A percentile compares a stretch with the other conserved stretches of the same genome.
Conservation (phyloP, 805 yeast genomes). For the Wickerhamomyces queroliae region DNA sequence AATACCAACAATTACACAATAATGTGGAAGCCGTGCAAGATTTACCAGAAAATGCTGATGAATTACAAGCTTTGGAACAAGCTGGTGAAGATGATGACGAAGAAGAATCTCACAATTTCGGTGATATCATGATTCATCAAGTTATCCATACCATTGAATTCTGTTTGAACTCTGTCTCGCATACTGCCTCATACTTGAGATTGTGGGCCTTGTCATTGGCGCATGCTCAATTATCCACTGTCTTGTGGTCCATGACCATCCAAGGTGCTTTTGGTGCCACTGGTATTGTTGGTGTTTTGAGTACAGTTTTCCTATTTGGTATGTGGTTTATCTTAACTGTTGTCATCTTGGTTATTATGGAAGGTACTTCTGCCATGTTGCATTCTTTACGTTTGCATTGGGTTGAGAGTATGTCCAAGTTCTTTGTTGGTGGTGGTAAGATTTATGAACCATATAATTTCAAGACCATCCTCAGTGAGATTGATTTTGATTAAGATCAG, state of each 20-base stretch:
- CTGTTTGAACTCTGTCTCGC: conserved; percentile 95
- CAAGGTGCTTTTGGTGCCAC: conserved; percentile 60
- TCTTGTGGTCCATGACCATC: conserved; percentile 94
- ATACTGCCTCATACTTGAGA: conserved; percentile 95
- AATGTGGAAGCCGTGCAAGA: conserved; percentile 47
- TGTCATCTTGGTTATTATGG: conserved; percentile 90
- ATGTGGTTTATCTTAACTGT: conserved; percentile 95
- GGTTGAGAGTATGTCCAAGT: conserved; percentile 99
- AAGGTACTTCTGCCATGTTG: conserved; percentile 98
- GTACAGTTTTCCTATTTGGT: conserved; percentile 76
- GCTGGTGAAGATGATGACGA: conserved; percentile 32
- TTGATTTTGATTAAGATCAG: conserved; percentile 7
- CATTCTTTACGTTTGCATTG: conserved; percentile 97
- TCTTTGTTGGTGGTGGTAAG: conserved; percentile 94
- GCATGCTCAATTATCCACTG: conserved; percentile 93
- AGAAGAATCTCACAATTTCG: conserved; percentile 64
- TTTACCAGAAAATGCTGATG: conserved; percentile 31
- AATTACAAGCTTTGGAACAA: conserved; percentile 37
- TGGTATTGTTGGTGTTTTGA: conserved; percentile 59
- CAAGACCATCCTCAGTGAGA: conserved; percentile 15
- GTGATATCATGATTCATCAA: conserved; percentile 96
- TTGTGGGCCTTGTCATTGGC: conserved; percentile 98
- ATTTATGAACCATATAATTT: conserved; percentile 85
- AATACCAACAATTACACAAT: conserved; percentile 23
- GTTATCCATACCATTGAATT: conserved; percentile 98